A percentile compares a stretch with the other conserved stretches of the same genome.
Evolutionary conservation across 345 rosid genomes (phyloP).

Genomic region (Citrus australasica): DNA sequence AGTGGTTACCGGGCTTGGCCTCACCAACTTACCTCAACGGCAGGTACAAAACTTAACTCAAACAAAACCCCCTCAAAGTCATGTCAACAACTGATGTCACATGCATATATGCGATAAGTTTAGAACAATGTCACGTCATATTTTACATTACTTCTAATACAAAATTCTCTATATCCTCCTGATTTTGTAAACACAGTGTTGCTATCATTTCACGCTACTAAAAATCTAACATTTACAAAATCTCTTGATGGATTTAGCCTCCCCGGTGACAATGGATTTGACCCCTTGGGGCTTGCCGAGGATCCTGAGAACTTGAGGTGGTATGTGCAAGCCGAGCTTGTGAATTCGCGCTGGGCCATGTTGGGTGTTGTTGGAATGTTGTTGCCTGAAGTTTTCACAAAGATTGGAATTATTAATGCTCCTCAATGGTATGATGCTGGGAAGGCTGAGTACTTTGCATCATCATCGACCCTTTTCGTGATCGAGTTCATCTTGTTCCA

Average conservation of each 20-base stretch:
- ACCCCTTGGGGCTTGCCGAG: constrained; percentile 87
- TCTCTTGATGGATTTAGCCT: constrained; percentile 41
- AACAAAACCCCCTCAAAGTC: not conserved
- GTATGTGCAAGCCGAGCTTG: constrained; percentile 93
- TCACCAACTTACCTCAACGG: constrained; percentile 82
- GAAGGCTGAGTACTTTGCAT: constrained; percentile 87
- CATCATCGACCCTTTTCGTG: constrained; percentile 87
- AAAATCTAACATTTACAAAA: not conserved
- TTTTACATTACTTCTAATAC: no score
- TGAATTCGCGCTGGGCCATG: constrained; percentile 94
- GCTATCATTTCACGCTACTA: not conserved
- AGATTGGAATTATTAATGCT: constrained; percentile 68
- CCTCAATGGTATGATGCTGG: constrained; percentile 94
- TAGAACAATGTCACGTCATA: no score
- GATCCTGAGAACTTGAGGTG: constrained; percentile 94
- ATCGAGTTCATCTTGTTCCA: constrained; percentile 96
- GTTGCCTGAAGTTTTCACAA: constrained; percentile 87
- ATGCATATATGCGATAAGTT: no score
- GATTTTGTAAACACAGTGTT: not conserved
- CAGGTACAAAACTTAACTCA: constrained; percentile 41
- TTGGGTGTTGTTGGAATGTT: constrained; percentile 93
- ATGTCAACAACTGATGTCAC: not conserved
- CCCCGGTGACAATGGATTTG: constrained; percentile 96
- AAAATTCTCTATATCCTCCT: no score
- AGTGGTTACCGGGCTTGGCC: constrained; percentile 89